Evolutionary conservation across 371 early-diverging fungal genomes (phyloP).

Genomic region (Mucor racemosus): DNA sequence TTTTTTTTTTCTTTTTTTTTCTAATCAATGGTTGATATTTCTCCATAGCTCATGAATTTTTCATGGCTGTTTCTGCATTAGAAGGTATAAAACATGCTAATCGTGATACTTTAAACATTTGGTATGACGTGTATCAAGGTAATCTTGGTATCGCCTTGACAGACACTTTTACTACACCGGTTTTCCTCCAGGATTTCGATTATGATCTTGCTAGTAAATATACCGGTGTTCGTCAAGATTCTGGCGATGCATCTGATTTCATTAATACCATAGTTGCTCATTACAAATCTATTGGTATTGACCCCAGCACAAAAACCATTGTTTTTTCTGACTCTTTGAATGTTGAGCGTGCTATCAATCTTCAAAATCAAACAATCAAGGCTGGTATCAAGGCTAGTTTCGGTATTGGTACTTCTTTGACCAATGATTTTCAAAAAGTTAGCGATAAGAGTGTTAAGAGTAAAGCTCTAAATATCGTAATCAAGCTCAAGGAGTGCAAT

Average conservation of each 20-base stretch:
- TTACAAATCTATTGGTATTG: slow-evolving; percentile 62
- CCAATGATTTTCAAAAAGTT: slow-evolving; percentile 67
- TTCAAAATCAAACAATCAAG: slow-evolving; percentile 50
- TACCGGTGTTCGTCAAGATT: slow-evolving; percentile 76
- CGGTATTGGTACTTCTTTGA: slow-evolving; percentile 82
- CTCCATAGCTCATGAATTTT: slow-evolving; percentile 71
- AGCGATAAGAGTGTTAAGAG: slow-evolving; percentile 44
- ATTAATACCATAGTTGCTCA: slow-evolving; percentile 59
- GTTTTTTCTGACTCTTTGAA: slow-evolving; percentile 77
- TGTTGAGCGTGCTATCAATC: slow-evolving; percentile 55
- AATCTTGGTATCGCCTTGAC: slow-evolving; percentile 72
- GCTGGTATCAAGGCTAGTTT: slow-evolving; percentile 64
- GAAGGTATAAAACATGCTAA: slow-evolving; percentile 69
- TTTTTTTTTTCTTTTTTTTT: too few relatives aligned
- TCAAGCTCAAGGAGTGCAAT: slow-evolving; percentile 69
- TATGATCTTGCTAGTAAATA: slow-evolving; percentile 56
- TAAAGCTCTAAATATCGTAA: slow-evolving; percentile 75
- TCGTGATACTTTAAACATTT: slow-evolving; percentile 59
- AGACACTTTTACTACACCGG: slow-evolving; percentile 74
- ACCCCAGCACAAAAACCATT: slow-evolving; percentile 63
- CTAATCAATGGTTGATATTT: not conserved
- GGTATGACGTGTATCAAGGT: slow-evolving; percentile 65
- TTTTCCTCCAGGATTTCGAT: slow-evolving; percentile 69
- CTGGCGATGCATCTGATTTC: slow-evolving; percentile 69
- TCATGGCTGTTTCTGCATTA: slow-evolving; percentile 78